A percentile compares a stretch with the other conserved stretches of the same genome.
Conservation (phyloP, 2,329 filamentous ascomycete species). For the Blastomyces parvus region DNA sequence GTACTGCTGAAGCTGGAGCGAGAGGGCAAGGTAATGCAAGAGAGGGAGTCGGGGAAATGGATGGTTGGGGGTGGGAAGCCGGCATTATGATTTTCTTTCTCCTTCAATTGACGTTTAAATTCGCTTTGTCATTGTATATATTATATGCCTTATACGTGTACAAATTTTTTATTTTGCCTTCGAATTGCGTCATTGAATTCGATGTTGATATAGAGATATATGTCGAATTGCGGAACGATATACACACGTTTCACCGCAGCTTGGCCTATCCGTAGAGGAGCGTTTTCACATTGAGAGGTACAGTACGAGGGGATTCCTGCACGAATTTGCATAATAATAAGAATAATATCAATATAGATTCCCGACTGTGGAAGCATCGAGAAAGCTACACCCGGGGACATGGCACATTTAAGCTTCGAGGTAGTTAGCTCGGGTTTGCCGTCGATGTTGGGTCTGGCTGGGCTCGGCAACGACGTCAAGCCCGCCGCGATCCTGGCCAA, state of each 20-base stretch:
- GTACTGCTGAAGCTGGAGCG: conserved; percentile 67
- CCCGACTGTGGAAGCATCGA: background rate
- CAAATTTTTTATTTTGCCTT: background rate
- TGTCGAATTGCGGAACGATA: background rate
- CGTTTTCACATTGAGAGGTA: background rate
- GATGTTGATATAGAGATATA: background rate
- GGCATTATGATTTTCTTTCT: conserved; percentile 21
- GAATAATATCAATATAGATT: background rate
- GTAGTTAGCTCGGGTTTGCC: background rate
- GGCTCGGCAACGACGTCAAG: conserved; percentile 4
- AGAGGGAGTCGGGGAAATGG: conserved; percentile 18
- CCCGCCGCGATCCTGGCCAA: background rate
- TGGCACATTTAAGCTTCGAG: background rate
- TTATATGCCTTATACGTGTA: background rate
- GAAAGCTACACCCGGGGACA: background rate
- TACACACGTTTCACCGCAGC: background rate
- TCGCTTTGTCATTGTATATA: background rate
- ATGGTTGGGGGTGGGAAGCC: conserved; percentile 22
- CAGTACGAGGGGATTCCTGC: background rate
- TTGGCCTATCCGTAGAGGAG: background rate
- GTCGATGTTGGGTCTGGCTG: background rate
- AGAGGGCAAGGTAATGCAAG: conserved; percentile 56
- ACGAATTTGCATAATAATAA: background rate
- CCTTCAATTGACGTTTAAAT: background rate
- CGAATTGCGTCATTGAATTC: background rate